These are phyloP conservation scores for Saussurea involucrata DNA, from an alignment of 129 eudicot genomes.

Conservation along the genomic window DNA sequence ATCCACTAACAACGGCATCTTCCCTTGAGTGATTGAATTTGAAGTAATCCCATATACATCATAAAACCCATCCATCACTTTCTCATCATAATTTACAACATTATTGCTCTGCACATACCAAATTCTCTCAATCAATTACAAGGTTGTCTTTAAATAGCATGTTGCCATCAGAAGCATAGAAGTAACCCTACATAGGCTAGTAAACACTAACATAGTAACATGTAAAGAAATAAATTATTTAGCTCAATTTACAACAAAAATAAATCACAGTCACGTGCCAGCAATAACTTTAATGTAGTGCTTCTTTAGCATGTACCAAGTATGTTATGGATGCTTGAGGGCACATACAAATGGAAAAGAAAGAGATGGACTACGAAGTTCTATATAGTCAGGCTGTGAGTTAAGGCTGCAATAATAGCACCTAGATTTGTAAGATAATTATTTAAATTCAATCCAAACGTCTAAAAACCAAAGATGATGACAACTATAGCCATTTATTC, in stretches of 20 bases:
- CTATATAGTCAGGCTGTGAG: neutral
- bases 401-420: neutral
- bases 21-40: slow-evolving; percentile 49
- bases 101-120: slow-evolving; percentile 68
- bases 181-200: slow-evolving; percentile 3
- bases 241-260: neutral
- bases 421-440: neutral
- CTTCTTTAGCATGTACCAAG: slow-evolving; percentile 5
- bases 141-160: slow-evolving; percentile 8
- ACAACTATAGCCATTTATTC: neutral
- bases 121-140: slow-evolving; percentile 21
- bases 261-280: neutral
- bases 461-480: neutral
- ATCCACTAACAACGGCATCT: slow-evolving; percentile 71
- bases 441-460: neutral
- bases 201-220: slow-evolving; percentile 8
- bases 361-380: neutral
- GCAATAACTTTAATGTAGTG: slow-evolving; percentile 1
- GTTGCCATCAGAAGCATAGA: slow-evolving; percentile 22
- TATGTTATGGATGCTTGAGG: neutral
- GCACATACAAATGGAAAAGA: neutral
- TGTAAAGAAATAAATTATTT: neutral
- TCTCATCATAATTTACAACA: slow-evolving; percentile 77
- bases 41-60: slow-evolving; percentile 73
- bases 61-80: slow-evolving; percentile 81